Evolutionary conservation across 352 stramenopile species (phyloP).

Genomic region (Phytopythium mirpurense): DNA sequence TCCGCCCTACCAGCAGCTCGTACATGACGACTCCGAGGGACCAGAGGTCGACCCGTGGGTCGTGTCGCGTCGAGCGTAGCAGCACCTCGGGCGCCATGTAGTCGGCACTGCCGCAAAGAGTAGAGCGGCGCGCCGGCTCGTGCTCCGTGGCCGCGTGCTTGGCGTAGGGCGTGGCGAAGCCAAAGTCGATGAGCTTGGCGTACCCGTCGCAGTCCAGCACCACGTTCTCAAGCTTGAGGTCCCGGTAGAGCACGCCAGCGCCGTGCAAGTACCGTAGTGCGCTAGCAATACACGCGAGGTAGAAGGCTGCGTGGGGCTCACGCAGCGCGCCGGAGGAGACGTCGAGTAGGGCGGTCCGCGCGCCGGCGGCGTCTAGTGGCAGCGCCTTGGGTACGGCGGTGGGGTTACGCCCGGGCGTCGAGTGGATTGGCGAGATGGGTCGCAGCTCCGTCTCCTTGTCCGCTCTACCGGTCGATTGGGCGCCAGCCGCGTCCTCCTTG

Average conservation of each 20-base stretch:
- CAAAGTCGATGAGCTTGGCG: slow-evolving; percentile 77
- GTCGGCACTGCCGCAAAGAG: slow-evolving; percentile 71
- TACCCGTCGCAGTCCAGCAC: slow-evolving; percentile 88
- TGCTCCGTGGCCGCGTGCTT: slow-evolving; percentile 10
- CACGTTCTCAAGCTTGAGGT: slow-evolving; percentile 90
- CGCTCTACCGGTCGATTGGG: too few relatives aligned
- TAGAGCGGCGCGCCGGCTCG: slow-evolving; percentile 48
- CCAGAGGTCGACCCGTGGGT: slow-evolving; percentile 78
- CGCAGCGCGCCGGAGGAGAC: slow-evolving; percentile 28
- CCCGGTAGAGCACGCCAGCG: slow-evolving; percentile 72
- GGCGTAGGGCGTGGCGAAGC: slow-evolving; percentile 64
- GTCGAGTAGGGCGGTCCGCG: background rate
- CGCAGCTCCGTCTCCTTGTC: slow-evolving; percentile 3
- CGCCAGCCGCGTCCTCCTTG: background rate
- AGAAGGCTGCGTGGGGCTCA: slow-evolving; percentile 78
- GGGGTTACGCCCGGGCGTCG: too few relatives aligned
- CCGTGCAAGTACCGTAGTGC: slow-evolving; percentile 75
- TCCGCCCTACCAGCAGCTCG: slow-evolving; percentile 76
- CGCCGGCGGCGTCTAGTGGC: background rate
- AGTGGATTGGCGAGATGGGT: background rate
- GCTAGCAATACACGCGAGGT: slow-evolving; percentile 84
- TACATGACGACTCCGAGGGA: slow-evolving; percentile 87
- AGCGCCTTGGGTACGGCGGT: background rate
- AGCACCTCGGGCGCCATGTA: slow-evolving; percentile 84
- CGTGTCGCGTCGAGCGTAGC: slow-evolving; percentile 43